Percentiles rank a stretch among this genome's conserved stretches.
These are phyloP conservation scores for Termitomyces sp. DNA, from an alignment of 768 basidiomycete species.

Conservation along the genomic window DNA sequence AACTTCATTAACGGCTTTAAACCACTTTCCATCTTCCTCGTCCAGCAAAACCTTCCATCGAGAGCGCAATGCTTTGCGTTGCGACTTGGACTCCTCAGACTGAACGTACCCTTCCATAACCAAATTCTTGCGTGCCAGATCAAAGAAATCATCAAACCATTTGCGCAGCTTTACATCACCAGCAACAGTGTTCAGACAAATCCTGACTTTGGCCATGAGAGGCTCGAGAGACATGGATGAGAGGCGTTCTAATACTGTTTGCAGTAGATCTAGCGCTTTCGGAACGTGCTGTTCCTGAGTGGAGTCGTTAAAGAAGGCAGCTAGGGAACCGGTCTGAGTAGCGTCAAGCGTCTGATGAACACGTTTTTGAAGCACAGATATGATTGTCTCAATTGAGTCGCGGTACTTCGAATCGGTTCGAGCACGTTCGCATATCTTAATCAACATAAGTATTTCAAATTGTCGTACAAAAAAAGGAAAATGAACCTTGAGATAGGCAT, in stretches of 20 bases:
- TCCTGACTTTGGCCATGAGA: slow-evolving; percentile 35
- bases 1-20: slow-evolving; percentile 37
- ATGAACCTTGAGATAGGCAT: slow-evolving; percentile 46
- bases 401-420: slow-evolving; percentile 57
- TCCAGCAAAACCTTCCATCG: slow-evolving; percentile 49
- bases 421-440: slow-evolving; percentile 59
- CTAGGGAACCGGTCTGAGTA: slow-evolving; percentile 41
- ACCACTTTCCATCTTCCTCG: slow-evolving; percentile 48
- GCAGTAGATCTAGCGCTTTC: slow-evolving; percentile 44
- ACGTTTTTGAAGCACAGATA: slow-evolving; percentile 53
- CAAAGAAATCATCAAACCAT: slow-evolving; percentile 54
- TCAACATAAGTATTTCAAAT: background rate
- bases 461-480: background rate
- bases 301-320: slow-evolving; percentile 55
- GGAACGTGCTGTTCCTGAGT: slow-evolving; percentile 58
- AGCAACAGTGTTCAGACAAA: slow-evolving; percentile 42
- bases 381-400: slow-evolving; percentile 49
- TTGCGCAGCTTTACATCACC: slow-evolving; percentile 45
- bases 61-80: slow-evolving; percentile 37
- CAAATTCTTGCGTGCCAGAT: slow-evolving; percentile 38
- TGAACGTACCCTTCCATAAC: slow-evolving; percentile 47
- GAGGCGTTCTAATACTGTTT: slow-evolving; percentile 45
- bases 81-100: slow-evolving; percentile 38
- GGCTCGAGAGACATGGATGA: slow-evolving; percentile 48
- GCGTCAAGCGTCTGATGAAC: slow-evolving; percentile 48